Percentiles rank a stretch among this genome's conserved stretches.
These are phyloP conservation scores for Pseudogymnoascus sp. DNA, from an alignment of 2,329 filamentous ascomycete species.

Conservation along the genomic window DNA sequence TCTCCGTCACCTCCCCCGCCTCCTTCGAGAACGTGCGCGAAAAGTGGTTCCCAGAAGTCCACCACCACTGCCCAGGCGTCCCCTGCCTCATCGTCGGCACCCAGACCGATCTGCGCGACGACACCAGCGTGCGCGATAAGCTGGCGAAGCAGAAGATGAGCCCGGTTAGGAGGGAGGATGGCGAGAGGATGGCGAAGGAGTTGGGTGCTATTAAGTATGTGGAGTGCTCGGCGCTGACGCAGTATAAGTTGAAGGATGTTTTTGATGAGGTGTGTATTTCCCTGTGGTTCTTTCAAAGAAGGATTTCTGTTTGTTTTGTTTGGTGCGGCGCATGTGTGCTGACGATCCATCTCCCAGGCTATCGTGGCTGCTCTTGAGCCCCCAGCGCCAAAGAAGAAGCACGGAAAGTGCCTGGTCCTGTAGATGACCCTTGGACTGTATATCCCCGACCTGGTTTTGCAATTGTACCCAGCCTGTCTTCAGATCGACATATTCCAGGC, in stretches of 20 bases:
- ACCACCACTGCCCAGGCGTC: slow-evolving; percentile 96
- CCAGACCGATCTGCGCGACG: slow-evolving; percentile 91
- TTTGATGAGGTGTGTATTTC: slow-evolving; percentile 79
- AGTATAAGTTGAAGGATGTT: slow-evolving; percentile 98
- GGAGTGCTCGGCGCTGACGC: slow-evolving; percentile 94
- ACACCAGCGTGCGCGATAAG: slow-evolving; percentile 80
- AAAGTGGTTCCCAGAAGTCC: slow-evolving; percentile 98
- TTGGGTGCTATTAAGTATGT: slow-evolving; percentile 98
- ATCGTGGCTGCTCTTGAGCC: slow-evolving; percentile 94
- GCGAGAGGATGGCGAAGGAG: slow-evolving; percentile 93
- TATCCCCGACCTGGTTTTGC: neutral
- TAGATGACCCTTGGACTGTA: slow-evolving; percentile 28
- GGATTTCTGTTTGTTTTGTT: too few species aligned
- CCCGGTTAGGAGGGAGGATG: slow-evolving; percentile 85
- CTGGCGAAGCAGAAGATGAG: slow-evolving; percentile 92
- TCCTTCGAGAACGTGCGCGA: slow-evolving; percentile 99
- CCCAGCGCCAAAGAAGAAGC: slow-evolving; percentile 70
- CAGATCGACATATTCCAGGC: neutral
- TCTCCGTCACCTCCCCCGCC: slow-evolving; percentile 92
- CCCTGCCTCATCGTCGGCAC: slow-evolving; percentile 97
- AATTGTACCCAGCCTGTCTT: neutral
- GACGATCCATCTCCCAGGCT: slow-evolving; percentile 48
- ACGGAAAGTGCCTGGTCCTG: slow-evolving; percentile 61
- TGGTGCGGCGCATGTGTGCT: slow-evolving; percentile 1
- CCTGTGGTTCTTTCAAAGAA: too few species aligned